A percentile compares a stretch with the other conserved stretches of the same genome.
phyloP scores from a whole-genome alignment of 208 protist genomes.

The Leishmania amazonensis region DNA sequence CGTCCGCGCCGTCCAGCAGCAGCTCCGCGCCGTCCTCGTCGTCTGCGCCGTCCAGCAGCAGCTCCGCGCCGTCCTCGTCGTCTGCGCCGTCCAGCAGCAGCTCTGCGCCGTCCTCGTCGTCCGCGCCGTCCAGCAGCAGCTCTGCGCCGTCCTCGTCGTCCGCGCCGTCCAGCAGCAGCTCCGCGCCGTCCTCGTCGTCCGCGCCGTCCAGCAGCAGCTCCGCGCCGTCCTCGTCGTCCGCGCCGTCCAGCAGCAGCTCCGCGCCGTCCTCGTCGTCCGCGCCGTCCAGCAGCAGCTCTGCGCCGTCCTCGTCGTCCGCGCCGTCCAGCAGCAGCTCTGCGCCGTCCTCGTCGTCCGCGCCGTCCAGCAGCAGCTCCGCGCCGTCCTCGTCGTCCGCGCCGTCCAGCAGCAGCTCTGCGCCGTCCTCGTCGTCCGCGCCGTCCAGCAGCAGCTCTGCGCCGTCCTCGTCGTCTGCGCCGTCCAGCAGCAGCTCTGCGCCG shows the following conservation, averaged over 20 bases:
- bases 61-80: too few relatives aligned
- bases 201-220: not conserved
- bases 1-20: too few relatives aligned
- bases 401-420: constrained; percentile 1
- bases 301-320: not conserved
- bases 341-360: not conserved
- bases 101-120: not conserved
- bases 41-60: too few relatives aligned
- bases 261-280: not conserved
- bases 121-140: not conserved
- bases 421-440: constrained; percentile 2
- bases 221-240: too few relatives aligned
- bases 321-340: constrained; percentile 1
- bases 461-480: not conserved
- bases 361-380: not conserved
- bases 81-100: not conserved
- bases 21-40: too few relatives aligned
- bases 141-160: not conserved
- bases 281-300: constrained; percentile 1
- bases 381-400: not conserved
- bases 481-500: not conserved
- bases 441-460: not conserved
- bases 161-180: not conserved
- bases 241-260: too few relatives aligned
- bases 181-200: not conserved